These are phyloP conservation scores for Jamesozyma piceae DNA, from an alignment of 805 yeast genomes.

Conservation along the genomic window DNA sequence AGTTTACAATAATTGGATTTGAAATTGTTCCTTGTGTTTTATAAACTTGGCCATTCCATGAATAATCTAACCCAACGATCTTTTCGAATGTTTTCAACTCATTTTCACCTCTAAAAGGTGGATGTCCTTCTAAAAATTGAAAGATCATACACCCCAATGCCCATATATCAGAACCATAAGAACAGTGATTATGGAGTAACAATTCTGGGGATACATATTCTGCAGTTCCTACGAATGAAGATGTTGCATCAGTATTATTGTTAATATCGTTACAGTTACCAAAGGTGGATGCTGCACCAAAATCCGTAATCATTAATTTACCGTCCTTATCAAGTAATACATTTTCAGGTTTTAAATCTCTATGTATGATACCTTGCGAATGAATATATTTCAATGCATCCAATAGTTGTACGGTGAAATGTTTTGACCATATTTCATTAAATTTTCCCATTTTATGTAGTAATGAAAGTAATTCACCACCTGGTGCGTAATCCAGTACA, in stretches of 20 bases:
- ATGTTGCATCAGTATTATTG: constrained; percentile 17
- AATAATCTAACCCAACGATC: constrained; percentile 67
- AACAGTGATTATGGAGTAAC: constrained; percentile 66
- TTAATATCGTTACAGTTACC: constrained; percentile 13
- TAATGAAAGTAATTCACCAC: constrained; percentile 83
- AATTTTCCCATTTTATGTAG: constrained; percentile 71
- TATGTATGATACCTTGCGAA: constrained; percentile 77
- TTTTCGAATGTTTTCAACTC: constrained; percentile 84
- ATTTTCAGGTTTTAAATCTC: constrained; percentile 94
- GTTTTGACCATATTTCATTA: constrained; percentile 63
- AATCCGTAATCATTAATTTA: constrained; percentile 87
- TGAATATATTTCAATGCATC: constrained; percentile 89
- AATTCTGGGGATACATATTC: constrained; percentile 94
- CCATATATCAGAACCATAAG: constrained; percentile 85
- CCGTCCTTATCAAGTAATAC: constrained; percentile 76
- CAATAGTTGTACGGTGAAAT: constrained; percentile 77
- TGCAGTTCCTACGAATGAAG: constrained; percentile 95
- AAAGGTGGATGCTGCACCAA: constrained; percentile 80
- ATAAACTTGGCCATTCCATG: constrained; percentile 37
- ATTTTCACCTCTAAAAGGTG: constrained; percentile 82
- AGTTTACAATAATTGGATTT: constrained; percentile 53
- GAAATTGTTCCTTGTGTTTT: constrained; percentile 14
- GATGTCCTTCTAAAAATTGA: constrained; percentile 74
- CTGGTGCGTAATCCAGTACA: constrained; percentile 88
- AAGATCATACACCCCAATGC: constrained; percentile 83